These are phyloP conservation scores for Trypanosoma avium DNA, from an alignment of 208 protist species.

Conservation along the genomic window DNA sequence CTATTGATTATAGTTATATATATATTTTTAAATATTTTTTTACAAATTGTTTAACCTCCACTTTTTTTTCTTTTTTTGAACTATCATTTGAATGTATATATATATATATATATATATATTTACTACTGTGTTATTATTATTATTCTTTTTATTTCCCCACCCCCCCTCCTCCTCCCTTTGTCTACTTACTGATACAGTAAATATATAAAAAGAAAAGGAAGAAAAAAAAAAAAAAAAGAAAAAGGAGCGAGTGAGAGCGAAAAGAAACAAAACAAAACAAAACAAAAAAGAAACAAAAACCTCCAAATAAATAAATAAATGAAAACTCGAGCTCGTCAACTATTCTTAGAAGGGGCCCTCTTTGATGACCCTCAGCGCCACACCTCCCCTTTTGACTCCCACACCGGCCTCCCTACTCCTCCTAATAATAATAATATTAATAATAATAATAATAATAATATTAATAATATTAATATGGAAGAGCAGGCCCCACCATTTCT, in stretches of 20 bases:
- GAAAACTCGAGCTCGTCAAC: neutral
- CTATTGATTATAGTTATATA: slow-evolving; percentile 5
- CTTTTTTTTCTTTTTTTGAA: no score
- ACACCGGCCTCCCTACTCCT: no score
- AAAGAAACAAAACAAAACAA: neutral
- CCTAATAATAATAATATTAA: no score
- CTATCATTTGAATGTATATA: no score
- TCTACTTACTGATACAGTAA: neutral
- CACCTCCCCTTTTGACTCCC: no score
- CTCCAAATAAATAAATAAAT: neutral
- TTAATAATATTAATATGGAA: no score
- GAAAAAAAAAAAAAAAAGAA: neutral
- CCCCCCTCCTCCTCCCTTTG: slow-evolving; percentile 9
- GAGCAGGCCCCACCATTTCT: no score
- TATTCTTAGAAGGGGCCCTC: slow-evolving; percentile 10
- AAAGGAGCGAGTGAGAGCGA: neutral
- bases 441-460: no score
- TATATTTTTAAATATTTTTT: no score
- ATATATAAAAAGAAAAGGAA: neutral
- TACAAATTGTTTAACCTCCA: no score
- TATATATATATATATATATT: slow-evolving; percentile 8
- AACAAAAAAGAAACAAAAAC: neutral
- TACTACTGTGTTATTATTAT: slow-evolving; percentile 10
- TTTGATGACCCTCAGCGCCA: no score
- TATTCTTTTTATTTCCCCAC: slow-evolving; percentile 12